Percentiles rank a stretch among this genome's conserved stretches.
Conservation (phyloP, 345 rosid species). For the Moricandia arvensis region DNA sequence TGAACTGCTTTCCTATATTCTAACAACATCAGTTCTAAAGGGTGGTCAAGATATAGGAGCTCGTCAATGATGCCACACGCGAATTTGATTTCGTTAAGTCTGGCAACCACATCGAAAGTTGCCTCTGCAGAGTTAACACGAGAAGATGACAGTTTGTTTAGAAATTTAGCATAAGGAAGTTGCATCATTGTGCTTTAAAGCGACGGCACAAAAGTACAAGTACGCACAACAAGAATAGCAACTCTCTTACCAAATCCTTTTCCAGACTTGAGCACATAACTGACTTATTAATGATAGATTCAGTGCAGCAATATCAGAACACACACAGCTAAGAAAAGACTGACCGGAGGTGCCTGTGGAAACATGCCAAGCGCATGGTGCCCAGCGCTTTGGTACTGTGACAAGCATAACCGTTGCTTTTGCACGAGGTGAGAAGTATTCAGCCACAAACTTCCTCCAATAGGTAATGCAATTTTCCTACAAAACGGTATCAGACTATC, state of each 20-base stretch:
- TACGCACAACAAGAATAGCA: too few species aligned
- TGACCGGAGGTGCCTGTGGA: conserved; percentile 88
- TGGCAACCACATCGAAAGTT: conserved; percentile 85
- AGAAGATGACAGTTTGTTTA: conserved; percentile 29
- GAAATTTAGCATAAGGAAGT: not conserved
- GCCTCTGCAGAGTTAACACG: conserved; percentile 57
- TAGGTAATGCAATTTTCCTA: conserved; percentile 87
- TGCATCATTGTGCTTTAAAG: not conserved
- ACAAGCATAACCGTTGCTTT: conserved; percentile 94
- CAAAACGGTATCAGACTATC: conserved; percentile 1
- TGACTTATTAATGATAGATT: too few species aligned
- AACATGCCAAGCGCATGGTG: conserved; percentile 92
- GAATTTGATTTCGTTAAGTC: conserved; percentile 89
- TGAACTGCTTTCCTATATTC: conserved; percentile 92
- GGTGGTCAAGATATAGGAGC: conserved; percentile 83
- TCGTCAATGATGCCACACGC: conserved; percentile 96
- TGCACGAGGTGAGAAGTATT: conserved; percentile 90
- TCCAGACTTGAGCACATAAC: conserved; percentile 40
- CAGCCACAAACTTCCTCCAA: conserved; percentile 93
- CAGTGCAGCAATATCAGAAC: too few species aligned
- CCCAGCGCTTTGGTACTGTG: conserved; percentile 77
- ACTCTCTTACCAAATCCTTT: conserved; percentile 39
- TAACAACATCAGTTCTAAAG: conserved; percentile 80
- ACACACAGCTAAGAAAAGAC: conserved; percentile 27
- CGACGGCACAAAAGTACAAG: too few species aligned